Conservation (phyloP, 2,329 filamentous ascomycete species). For the Talaromyces rugulosus region DNA sequence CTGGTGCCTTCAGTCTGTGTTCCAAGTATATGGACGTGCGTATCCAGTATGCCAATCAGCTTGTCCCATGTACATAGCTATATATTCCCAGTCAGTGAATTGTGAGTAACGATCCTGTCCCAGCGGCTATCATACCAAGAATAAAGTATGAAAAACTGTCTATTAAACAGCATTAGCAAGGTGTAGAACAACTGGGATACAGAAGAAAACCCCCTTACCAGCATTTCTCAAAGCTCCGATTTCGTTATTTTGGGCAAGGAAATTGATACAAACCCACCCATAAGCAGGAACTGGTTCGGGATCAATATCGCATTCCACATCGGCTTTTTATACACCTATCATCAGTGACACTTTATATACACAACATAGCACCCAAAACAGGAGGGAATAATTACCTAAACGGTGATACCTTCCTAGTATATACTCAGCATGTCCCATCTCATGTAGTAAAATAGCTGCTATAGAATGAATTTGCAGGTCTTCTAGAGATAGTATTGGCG, state of each 20-base stretch:
- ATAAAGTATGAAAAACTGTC: not conserved
- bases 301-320: not conserved
- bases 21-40: not conserved
- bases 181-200: not conserved
- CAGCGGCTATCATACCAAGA: not conserved
- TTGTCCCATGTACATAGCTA: not conserved
- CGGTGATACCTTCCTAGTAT: not conserved
- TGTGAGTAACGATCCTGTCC: not conserved
- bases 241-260: not conserved
- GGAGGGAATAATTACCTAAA: not conserved
- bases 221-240: not conserved
- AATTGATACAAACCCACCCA: not conserved
- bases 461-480: rapidly evolving
- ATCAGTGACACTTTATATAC: not conserved
- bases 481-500: too few species aligned
- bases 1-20: not conserved
- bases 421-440: not conserved
- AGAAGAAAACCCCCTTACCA: not conserved
- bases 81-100: not conserved
- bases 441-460: not conserved
- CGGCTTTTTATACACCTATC: not conserved
- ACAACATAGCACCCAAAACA: not conserved
- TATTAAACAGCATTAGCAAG: not conserved
- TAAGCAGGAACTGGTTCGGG: not conserved
- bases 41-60: not conserved